Evolutionary conservation across 768 basidiomycete genomes (phyloP), one percentile per base, ranked within the genome.

Genomic region (Xanthoconium purpureum): DNA sequence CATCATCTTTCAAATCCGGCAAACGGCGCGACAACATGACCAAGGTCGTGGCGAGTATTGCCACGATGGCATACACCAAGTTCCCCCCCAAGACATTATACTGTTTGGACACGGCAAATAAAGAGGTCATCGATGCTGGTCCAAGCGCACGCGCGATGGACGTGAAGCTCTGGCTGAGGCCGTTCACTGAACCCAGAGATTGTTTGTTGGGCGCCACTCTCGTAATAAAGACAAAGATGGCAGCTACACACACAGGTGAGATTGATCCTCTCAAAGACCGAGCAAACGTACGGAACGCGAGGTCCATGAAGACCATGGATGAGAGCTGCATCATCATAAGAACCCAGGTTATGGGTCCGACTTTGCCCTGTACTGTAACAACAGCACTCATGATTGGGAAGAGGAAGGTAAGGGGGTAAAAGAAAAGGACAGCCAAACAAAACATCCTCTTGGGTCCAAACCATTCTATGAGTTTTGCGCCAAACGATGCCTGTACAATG

Each of bases 121-220:
- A 61, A 0, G 82, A 82, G 0, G 81, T 80, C 6, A 77, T 67
- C 35, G 77, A 39, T 1, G 74, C 76, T 0, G 83, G 82, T 3
- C 81, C 82, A 20, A 83, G 71, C 3, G 80, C 80, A 38, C 80
- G 75, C 0, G 77, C 74, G 14, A 78, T 66, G 5, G 79, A 77
- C 3, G 74, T 75, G 2, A 73, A 68, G 15, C 76, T 81, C 32
- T 84, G 83, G 2, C 78, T 74, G 20, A 85, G 69, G 2, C 84
- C 84, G 54, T 85, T 83, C 3, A 79, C 80, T 8, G 84, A 79
- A 10, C 84, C 84, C 5, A 86, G 73, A 1, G 81, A 79, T 20
- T 72, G 72, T 51, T 75, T 78, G 55, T 78, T 78, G 0, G 85
- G 83, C 1, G 83, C 73, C 2, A 81, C 78, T 30, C 76, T 74